These are phyloP conservation scores for Chimonanthus salicifolius DNA, from an alignment of 164 flowering plant species.

Conservation along the genomic window DNA sequence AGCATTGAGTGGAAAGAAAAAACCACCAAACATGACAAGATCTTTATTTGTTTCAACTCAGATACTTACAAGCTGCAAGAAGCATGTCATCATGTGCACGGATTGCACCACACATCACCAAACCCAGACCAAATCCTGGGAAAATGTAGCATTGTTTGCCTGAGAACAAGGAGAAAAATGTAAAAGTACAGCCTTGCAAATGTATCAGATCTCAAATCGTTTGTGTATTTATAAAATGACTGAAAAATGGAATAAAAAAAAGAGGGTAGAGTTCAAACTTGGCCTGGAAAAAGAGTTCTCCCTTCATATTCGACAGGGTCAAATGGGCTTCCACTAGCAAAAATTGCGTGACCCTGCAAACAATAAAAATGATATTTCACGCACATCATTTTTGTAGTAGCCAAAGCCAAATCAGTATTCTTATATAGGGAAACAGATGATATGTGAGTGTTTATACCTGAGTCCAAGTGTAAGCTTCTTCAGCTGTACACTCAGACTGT, in stretches of 20 bases:
- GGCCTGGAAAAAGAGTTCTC: constrained; percentile 64
- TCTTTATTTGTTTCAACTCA: no score
- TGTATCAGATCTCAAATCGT: not conserved
- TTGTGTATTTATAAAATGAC: not conserved
- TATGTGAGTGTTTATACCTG: constrained; percentile 35
- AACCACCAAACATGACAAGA: no score
- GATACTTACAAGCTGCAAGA: constrained; percentile 75
- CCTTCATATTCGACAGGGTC: constrained; percentile 74
- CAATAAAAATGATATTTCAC: not conserved
- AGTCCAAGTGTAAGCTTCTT: constrained; percentile 90
- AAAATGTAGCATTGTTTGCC: constrained; percentile 97
- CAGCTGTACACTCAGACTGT: constrained; percentile 96
- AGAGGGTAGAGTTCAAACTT: constrained; percentile 33
- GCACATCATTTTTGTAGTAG: no score
- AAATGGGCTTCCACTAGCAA: constrained; percentile 96
- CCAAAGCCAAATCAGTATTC: not conserved
- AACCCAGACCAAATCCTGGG: constrained; percentile 93
- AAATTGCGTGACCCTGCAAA: constrained; percentile 84
- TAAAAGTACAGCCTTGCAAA: not conserved
- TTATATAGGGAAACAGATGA: not conserved
- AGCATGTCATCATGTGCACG: constrained; percentile 95
- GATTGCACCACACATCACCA: constrained; percentile 87
- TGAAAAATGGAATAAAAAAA: not conserved
- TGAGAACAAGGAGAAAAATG: constrained; percentile 18
- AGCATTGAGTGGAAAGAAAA: no score